Percentiles rank a stretch among this genome's conserved stretches.
phyloP scores from a whole-genome alignment of 208 protist species.

The Trypanosoma vivax region DNA sequence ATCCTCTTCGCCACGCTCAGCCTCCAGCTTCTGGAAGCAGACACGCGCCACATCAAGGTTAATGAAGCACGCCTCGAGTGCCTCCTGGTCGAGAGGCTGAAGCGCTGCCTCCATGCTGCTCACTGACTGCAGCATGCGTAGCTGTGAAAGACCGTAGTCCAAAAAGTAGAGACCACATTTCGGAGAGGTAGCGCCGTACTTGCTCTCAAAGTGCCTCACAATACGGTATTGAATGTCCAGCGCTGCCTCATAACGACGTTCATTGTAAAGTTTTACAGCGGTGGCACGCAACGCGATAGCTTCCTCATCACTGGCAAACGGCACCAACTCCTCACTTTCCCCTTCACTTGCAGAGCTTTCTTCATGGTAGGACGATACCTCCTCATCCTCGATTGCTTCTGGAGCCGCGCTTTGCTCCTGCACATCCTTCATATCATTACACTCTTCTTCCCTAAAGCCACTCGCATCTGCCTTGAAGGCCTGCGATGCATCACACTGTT shows the following conservation, averaged over 20 bases:
- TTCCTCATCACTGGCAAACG: constrained; percentile 56
- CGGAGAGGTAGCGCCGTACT: constrained; percentile 52
- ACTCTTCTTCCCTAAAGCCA: too few species aligned
- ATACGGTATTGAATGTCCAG: constrained; percentile 73
- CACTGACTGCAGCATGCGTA: constrained; percentile 59
- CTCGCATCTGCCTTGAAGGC: too few species aligned
- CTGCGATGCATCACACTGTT: too few species aligned
- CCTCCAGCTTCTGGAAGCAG: constrained; percentile 65
- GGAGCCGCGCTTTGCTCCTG: background rate
- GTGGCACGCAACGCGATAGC: constrained; percentile 36
- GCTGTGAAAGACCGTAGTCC: constrained; percentile 85
- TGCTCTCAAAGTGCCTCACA: constrained; percentile 69
- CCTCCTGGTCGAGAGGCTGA: constrained; percentile 64
- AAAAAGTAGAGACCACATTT: constrained; percentile 73
- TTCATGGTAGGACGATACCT: too few species aligned
- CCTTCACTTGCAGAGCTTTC: background rate
- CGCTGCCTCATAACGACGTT: constrained; percentile 50
- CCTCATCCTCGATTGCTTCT: background rate
- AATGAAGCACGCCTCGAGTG: constrained; percentile 76
- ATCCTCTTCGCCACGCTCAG: constrained; percentile 24
- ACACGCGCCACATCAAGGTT: constrained; percentile 83
- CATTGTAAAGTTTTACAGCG: constrained; percentile 64
- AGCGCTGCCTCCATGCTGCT: constrained; percentile 59
- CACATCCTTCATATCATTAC: too few species aligned
- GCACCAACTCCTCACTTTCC: constrained; percentile 4